Evolutionary conservation across 768 basidiomycete genomes (phyloP).

Genomic region (Boletus rubropictus): DNA sequence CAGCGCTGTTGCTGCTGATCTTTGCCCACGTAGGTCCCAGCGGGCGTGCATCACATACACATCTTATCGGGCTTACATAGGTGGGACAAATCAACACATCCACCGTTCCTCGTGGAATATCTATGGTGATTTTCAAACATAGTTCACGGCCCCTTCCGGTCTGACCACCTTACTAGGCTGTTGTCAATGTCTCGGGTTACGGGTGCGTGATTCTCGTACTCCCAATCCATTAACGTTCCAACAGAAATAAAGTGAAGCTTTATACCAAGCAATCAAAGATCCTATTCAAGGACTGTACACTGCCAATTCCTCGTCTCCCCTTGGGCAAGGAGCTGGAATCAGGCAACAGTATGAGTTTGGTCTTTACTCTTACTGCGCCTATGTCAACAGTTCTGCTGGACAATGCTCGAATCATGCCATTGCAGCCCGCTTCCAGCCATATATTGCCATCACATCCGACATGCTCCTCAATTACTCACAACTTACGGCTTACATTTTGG

Average conservation of each 20-base stretch:
- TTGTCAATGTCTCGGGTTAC: constrained; percentile 64
- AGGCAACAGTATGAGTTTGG: constrained; percentile 73
- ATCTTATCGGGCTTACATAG: constrained; percentile 36
- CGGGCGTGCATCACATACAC: constrained; percentile 9
- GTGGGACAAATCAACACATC: constrained; percentile 81
- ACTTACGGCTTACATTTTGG: constrained; percentile 49
- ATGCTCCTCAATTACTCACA: constrained; percentile 59
- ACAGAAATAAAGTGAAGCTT: constrained; percentile 38
- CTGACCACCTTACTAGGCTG: constrained; percentile 42
- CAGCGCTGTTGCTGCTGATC: constrained; percentile 56
- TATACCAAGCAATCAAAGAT: constrained; percentile 47
- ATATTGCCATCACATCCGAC: constrained; percentile 56
- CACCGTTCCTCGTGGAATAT: constrained; percentile 60
- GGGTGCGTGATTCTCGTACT: constrained; percentile 41
- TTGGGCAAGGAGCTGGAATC: constrained; percentile 51
- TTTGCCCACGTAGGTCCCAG: constrained; percentile 66
- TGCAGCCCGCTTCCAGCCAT: constrained; percentile 61
- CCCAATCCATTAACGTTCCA: neutral
- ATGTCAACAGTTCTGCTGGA: constrained; percentile 53
- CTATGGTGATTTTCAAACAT: constrained; percentile 50
- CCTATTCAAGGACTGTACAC: constrained; percentile 62
- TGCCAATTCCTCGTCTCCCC: constrained; percentile 56
- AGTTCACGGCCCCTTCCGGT: neutral
- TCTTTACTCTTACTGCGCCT: constrained; percentile 78
- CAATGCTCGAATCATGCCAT: constrained; percentile 58